Evolutionary conservation across 768 basidiomycete species (phyloP).

Genomic region (Leccinum rimulosum): DNA sequence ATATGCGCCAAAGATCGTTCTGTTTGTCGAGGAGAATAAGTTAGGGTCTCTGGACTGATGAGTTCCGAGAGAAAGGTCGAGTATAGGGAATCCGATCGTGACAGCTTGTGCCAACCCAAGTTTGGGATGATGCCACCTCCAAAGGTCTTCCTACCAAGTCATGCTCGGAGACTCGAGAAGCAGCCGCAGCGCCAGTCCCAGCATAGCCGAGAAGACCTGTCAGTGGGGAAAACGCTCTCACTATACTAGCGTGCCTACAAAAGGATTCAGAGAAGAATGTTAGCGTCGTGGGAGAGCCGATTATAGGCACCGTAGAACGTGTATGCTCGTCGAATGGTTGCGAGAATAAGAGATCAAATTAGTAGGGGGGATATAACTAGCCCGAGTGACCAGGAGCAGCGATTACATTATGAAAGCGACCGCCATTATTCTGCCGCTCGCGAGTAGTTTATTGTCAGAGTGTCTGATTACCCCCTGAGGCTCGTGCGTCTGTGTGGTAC

Average conservation of each 20-base stretch:
- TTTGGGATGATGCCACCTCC: neutral
- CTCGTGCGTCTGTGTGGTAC: no score
- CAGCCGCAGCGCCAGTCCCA: no score
- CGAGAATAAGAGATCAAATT: slow-evolving; percentile 8
- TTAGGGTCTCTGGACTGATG: neutral
- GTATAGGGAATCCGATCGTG: slow-evolving; percentile 14
- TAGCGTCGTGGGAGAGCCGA: neutral
- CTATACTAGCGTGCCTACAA: slow-evolving; percentile 4
- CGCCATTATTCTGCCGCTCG: neutral
- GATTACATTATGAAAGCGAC: neutral
- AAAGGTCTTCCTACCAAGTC: neutral
- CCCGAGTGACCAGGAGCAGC: neutral
- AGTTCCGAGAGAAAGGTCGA: neutral
- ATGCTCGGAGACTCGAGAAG: neutral
- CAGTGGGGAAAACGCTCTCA: slow-evolving; percentile 15
- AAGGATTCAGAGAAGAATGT: slow-evolving; percentile 5
- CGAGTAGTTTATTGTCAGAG: neutral
- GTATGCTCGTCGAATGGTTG: slow-evolving; percentile 7
- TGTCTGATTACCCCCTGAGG: no score
- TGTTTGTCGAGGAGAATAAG: neutral
- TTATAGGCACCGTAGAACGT: neutral
- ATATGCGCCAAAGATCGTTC: neutral
- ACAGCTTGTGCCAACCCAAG: neutral
- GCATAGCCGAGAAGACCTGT: neutral
- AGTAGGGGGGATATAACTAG: slow-evolving; percentile 19